These are phyloP conservation scores for Crithidia mellificae DNA, from an alignment of 208 protist genomes.

Conservation along the genomic window DNA sequence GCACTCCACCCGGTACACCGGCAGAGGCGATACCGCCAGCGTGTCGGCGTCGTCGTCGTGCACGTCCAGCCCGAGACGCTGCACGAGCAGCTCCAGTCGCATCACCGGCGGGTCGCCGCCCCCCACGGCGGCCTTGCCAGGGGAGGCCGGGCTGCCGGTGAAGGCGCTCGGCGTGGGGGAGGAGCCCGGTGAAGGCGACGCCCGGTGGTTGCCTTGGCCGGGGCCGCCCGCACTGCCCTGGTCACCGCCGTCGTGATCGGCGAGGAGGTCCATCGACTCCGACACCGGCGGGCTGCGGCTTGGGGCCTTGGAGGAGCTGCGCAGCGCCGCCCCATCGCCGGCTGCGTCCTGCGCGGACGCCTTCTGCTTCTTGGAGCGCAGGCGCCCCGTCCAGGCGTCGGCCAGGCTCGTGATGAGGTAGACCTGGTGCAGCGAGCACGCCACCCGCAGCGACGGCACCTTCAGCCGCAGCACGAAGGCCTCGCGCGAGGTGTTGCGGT, in stretches of 20 bases:
- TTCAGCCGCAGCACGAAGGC: conserved; percentile 71
- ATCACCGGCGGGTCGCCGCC: conserved; percentile 45
- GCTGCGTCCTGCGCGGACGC: background rate
- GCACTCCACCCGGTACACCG: conserved; percentile 65
- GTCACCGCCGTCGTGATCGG: background rate
- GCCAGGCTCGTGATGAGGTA: conserved; percentile 74
- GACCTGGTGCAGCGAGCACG: conserved; percentile 71
- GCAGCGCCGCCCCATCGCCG: background rate
- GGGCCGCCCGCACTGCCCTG: too few species aligned
- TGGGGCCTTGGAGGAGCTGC: too few species aligned
- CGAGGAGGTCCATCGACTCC: conserved; percentile 5
- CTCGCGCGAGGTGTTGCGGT: conserved; percentile 47
- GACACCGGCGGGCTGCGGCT: conserved; percentile 5
- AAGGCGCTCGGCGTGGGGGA: background rate
- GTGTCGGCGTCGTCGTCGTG: conserved; percentile 63
- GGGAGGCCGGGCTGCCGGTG: background rate
- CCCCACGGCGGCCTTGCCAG: background rate
- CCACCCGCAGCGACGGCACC: conserved; percentile 63
- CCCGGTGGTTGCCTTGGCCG: background rate
- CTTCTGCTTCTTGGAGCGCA: conserved; percentile 2
- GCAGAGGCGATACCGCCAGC: conserved; percentile 27
- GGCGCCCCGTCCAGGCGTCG: conserved; percentile 66
- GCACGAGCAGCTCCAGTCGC: conserved; percentile 64
- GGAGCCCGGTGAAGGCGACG: background rate
- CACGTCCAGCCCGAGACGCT: conserved; percentile 65